Conservation (phyloP, 441 rosid species). For the Jatropha multifida region DNA sequence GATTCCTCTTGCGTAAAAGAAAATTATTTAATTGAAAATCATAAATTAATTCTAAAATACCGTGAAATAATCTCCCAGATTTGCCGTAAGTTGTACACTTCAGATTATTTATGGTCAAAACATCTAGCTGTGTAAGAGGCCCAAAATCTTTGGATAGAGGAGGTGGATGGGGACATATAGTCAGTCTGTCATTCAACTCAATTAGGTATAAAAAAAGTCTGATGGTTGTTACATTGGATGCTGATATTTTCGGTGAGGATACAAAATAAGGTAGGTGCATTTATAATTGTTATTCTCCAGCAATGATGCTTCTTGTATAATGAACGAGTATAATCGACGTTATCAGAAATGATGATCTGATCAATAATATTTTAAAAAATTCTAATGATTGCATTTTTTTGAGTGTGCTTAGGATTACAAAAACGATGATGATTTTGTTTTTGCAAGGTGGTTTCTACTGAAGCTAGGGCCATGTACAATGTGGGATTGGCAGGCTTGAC, state of each 20-base stretch:
- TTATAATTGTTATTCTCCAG: neutral
- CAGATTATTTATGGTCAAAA: neutral
- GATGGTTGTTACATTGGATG: neutral
- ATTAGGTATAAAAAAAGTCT: neutral
- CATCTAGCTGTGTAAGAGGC: neutral
- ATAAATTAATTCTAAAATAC: too few relatives aligned
- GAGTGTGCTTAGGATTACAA: too few relatives aligned
- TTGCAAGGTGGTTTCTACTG: conserved; percentile 80
- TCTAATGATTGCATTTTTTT: neutral
- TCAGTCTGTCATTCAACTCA: neutral
- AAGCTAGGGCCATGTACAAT: conserved; percentile 98
- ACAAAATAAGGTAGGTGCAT: neutral
- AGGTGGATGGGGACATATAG: neutral
- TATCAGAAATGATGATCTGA: neutral
- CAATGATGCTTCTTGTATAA: neutral
- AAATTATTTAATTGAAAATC: too few relatives aligned
- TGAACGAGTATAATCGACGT: neutral
- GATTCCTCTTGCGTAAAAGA: too few relatives aligned
- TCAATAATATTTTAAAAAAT: neutral
- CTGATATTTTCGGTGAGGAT: neutral
- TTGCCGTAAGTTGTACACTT: neutral
- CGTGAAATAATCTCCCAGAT: neutral
- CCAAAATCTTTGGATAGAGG: neutral
- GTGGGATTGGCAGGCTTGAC: conserved; percentile 92
- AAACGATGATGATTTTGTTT: neutral